Base-by-base conservation (phyloP, 345 rosid genomes). In the Pistacia vera region DNA sequence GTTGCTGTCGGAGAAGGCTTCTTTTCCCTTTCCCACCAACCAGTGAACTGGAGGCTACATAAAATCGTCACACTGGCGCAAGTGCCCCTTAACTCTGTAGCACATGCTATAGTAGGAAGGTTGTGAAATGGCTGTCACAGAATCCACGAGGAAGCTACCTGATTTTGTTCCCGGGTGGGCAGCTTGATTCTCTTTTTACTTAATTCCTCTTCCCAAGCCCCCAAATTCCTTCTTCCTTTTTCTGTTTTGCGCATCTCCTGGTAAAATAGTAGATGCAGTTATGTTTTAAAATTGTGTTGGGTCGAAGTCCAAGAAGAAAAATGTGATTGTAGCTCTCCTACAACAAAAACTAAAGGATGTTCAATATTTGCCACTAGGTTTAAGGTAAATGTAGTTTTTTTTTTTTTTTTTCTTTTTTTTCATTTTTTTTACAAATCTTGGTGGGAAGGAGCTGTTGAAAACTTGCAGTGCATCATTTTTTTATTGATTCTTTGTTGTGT, bases 301-400 rank as follows among this genome's bases (percentile, higher is more conserved):
- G 89, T 86, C 79, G 83, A 85, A 84, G 83, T 80, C 83, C 83
- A 72, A 73, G 76, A 80, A 80, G 85, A 81, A 81, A 80, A 30
- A 80, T 85, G 81, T 85, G 89, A 85, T 83, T 88, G 90, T 85
- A 84, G 88, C 85, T 85, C 87, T 71, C 84, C 88, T 86, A 72
- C 90, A 80, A 79, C 81, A 81, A 83, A 71, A 85, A 75, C 74
- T 76, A 62, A 77, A 86, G 85, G 84, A 86, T 84, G 86, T 80
- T 82, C 81, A 73, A 69, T 81, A 80, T 80, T 81, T 85, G 83
- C 89, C 83, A 56, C 78, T 81, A 85, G 91, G 89, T 81, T 81
- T 68, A 81, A 80, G 80, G 83, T 76, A 75, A 81, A 80, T 83
- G 85, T 83, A 83, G 84, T 55, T 41, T 72, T 64, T 61, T 7